Evolutionary conservation across 345 rosid genomes (phyloP).

Genomic region (Noccaea bulbosa): DNA sequence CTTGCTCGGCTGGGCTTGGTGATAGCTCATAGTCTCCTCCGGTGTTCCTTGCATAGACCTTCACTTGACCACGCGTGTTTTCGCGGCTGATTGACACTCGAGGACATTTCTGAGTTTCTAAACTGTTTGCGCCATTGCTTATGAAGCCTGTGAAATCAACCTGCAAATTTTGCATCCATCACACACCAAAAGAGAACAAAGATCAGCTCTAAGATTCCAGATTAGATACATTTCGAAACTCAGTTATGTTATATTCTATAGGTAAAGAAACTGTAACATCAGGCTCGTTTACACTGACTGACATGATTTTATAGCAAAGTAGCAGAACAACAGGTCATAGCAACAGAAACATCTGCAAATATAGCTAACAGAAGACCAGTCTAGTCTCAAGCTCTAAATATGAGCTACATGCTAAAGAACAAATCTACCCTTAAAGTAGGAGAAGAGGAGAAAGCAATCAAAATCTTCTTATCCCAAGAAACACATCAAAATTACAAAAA

Average conservation of each 20-base stretch:
- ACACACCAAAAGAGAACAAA: not conserved
- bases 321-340: not conserved
- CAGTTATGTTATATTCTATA: not conserved
- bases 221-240: constrained; percentile 1
- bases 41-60: constrained; percentile 50
- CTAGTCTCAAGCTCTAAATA: not conserved
- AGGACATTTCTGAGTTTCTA: constrained; percentile 45
- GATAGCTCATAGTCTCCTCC: constrained; percentile 65
- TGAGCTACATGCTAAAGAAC: constrained; percentile 21
- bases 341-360: constrained; percentile 2
- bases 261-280: constrained; percentile 12
- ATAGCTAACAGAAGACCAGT: not conserved
- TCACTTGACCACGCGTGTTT: constrained; percentile 38
- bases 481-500: not conserved
- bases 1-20: constrained; percentile 59
- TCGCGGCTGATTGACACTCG: constrained; percentile 39
- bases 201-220: constrained; percentile 14
- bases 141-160: constrained; percentile 54
- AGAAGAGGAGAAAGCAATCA: not conserved
- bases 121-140: constrained; percentile 47
- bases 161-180: constrained; percentile 41
- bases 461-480: not conserved
- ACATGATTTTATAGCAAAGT: constrained; percentile 7
- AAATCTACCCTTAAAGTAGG: not conserved
- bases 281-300: constrained; percentile 6